Percentiles rank a stretch among this genome's conserved stretches.
Conservation (phyloP, 2,329 filamentous ascomycete genomes). For the Fusarium nanum region DNA sequence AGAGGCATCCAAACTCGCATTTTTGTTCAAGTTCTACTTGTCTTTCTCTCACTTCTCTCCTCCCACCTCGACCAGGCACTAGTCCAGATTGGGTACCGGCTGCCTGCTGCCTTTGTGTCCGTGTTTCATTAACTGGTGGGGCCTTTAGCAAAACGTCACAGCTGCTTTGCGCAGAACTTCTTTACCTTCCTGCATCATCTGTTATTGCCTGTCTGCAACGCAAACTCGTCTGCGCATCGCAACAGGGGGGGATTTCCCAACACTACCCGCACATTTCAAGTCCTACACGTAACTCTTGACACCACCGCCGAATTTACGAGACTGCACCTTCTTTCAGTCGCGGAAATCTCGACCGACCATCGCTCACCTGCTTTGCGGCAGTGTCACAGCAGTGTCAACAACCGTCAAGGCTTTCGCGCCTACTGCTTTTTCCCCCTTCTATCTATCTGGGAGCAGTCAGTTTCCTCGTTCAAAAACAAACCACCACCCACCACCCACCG, state of each 20-base stretch:
- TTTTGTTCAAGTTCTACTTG: neutral
- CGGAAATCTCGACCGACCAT: slow-evolving; percentile 12
- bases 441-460: neutral
- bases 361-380: slow-evolving; percentile 6
- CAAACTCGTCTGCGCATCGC: slow-evolving; percentile 10
- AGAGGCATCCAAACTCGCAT: neutral
- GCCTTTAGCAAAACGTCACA: slow-evolving; percentile 44
- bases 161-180: slow-evolving; percentile 28
- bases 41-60: neutral
- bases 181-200: slow-evolving; percentile 28
- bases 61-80: slow-evolving; percentile 9
- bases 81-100: slow-evolving; percentile 29
- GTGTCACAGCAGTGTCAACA: slow-evolving; percentile 1
- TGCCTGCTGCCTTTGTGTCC: slow-evolving; percentile 36
- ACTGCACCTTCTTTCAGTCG: slow-evolving; percentile 16
- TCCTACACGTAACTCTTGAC: neutral
- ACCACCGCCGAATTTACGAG: slow-evolving; percentile 9
- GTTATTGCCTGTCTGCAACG: neutral
- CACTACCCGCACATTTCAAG: neutral
- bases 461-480: neutral
- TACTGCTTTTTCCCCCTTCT: neutral
- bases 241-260: neutral
- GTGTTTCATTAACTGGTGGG: slow-evolving; percentile 33
- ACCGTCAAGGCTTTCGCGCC: neutral
- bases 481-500: neutral